phyloP scores from a whole-genome alignment of 805 yeast genomes.

The Cyberlindnera xishuangbannaensis region DNA sequence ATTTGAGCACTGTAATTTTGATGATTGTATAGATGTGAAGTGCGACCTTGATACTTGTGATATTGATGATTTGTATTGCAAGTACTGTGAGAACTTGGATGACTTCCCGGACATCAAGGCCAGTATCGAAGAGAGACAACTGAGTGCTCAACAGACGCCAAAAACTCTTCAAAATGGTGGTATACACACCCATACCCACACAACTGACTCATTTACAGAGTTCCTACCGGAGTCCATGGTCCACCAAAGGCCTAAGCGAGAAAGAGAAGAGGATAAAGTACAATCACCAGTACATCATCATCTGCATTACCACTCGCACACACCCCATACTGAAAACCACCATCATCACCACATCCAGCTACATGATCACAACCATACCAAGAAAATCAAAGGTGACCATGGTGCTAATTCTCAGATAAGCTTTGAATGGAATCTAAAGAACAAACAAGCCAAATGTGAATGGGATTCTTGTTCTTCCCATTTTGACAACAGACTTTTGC shows the following conservation, averaged over 20 bases:
- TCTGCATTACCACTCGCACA: constrained; percentile 20
- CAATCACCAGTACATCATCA: constrained; percentile 13
- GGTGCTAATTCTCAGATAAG: constrained; percentile 11
- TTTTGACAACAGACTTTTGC: constrained; percentile 32
- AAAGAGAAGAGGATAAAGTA: constrained; percentile 17
- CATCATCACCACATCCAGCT: constrained; percentile 34
- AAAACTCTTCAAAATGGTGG: no score
- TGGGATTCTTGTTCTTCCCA: constrained; percentile 60
- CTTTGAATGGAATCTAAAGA: constrained; percentile 27
- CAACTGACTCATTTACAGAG: no score
- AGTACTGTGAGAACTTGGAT: constrained; percentile 24
- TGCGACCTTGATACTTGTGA: constrained; percentile 27
- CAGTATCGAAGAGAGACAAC: neutral
- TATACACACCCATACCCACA: no score
- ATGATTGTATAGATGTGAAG: constrained; percentile 22
- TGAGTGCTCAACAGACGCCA: neutral
- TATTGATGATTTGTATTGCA: constrained; percentile 29
- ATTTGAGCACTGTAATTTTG: constrained; percentile 17
- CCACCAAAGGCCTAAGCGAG: constrained; percentile 2
- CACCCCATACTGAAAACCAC: constrained; percentile 26
- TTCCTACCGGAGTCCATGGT: no score
- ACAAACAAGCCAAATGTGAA: constrained; percentile 47
- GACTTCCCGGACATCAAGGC: constrained; percentile 9
- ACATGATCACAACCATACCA: constrained; percentile 33
- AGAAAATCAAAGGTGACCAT: constrained; percentile 9